Base-by-base conservation (phyloP, 2,329 filamentous ascomycete genomes). In the Dactylellina parvicollis region DNA sequence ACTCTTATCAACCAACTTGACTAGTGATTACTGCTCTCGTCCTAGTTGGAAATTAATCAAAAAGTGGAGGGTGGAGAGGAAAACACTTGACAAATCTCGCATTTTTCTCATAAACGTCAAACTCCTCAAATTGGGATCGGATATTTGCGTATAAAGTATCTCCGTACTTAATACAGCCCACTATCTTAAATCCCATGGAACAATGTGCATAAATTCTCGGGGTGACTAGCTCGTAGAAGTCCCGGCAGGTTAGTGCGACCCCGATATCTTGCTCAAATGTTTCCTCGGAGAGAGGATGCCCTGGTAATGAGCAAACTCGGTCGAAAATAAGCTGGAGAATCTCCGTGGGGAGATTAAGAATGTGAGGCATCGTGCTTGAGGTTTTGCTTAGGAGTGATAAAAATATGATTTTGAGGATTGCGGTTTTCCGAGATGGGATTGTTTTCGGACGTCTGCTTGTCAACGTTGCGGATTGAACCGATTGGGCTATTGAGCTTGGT, bases 151-250 rank as follows among this genome's bases (percentile, higher is more conserved):
- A n/a, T n/a, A n/a, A 34, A 7, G 30, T 34, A 34, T 34, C 30
- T 14, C 14, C 30, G 30, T 34, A 14, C 30, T 14, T 34, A 34
- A 34, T 34, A 34, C 14, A 34, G 5, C 7, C 30, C 30, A 34
- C 30, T 34, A 34, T 24, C 46, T 50, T 26, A 30, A 50, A 50
- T 14, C 30, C 28, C 1, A 55, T 20, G 24, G 12, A 36, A 22
- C n/a, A 38, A 7, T 14, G n/a, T n/a, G 34, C n/a, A 14, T 55
- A 55, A 10, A 38, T n/a, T n/a, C 50, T 16, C 28, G 50, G 30
- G 16, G 40, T 34, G 7, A 40, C 34, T 3, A 55, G 14, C 24
- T 55, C 34, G 30, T 55, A 55, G 50, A 55, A 55, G 4, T 24
- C 30, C 26, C 32, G 50, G n/a, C 50, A 55, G n/a, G 50, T 26